phyloP scores from a whole-genome alignment of 2,329 filamentous ascomycete species.

The Pseudogymnoascus sp. region DNA sequence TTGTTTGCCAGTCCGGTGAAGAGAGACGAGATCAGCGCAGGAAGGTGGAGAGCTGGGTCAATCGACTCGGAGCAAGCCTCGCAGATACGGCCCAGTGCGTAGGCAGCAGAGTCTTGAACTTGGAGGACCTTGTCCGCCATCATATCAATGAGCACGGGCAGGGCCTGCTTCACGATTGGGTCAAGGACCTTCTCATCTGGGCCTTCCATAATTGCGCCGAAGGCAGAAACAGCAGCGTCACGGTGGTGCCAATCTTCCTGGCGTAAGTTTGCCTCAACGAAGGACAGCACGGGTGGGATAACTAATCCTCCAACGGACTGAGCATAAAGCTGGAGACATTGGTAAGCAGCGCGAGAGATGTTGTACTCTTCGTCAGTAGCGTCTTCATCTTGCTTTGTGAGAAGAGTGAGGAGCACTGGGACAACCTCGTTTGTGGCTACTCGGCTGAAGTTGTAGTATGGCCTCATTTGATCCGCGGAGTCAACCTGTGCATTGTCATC shows the following conservation, averaged over 20 bases:
- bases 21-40: constrained; percentile 76
- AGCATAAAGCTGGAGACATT: constrained; percentile 90
- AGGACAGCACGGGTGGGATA: constrained; percentile 77
- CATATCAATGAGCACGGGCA: constrained; percentile 80
- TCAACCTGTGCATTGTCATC: constrained; percentile 80
- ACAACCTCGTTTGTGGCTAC: constrained; percentile 92
- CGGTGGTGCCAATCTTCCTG: constrained; percentile 90
- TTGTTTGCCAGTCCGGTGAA: constrained; percentile 86
- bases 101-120: constrained; percentile 93
- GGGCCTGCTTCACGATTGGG: constrained; percentile 89
- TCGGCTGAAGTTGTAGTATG: constrained; percentile 92
- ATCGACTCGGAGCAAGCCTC: constrained; percentile 89
- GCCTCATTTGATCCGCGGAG: constrained; percentile 55
- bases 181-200: constrained; percentile 88
- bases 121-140: constrained; percentile 87
- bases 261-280: constrained; percentile 86
- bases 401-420: constrained; percentile 76
- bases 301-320: constrained; percentile 82
- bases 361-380: constrained; percentile 97
- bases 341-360: constrained; percentile 86
- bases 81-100: constrained; percentile 90
- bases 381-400: constrained; percentile 97
- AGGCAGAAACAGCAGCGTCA: constrained; percentile 93
- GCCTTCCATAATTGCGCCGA: constrained; percentile 98
- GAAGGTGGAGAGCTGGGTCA: constrained; percentile 74